Conservation (phyloP, 768 basidiomycete species). For the Tricholoma bakamatsutake region DNA sequence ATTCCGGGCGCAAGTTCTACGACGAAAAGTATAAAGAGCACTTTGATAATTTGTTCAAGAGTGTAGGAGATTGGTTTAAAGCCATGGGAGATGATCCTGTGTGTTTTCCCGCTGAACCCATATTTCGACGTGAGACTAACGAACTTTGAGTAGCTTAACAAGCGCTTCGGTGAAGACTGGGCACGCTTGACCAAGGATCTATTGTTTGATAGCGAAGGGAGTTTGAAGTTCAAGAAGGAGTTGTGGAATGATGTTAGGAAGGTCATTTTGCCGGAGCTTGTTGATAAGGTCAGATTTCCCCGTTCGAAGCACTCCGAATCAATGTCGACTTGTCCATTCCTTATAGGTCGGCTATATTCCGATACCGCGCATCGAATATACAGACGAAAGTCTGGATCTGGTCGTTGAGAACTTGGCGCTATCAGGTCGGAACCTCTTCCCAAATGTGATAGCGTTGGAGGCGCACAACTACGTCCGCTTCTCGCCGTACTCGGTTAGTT, state of each 20-base stretch:
- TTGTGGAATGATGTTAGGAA: constrained; percentile 85
- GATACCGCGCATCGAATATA: constrained; percentile 93
- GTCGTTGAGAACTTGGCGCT: constrained; percentile 92
- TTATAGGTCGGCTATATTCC: constrained; percentile 70
- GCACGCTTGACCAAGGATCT: constrained; percentile 75
- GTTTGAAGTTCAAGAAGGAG: constrained; percentile 80
- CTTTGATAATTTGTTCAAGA: constrained; percentile 75
- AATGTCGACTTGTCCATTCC: background rate
- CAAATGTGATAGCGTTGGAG: constrained; percentile 68
- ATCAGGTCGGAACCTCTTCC: constrained; percentile 85
- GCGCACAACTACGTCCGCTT: constrained; percentile 82
- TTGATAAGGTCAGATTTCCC: constrained; percentile 52
- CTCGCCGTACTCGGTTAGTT: constrained; percentile 56
- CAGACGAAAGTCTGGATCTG: constrained; percentile 78
- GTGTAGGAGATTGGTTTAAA: constrained; percentile 72
- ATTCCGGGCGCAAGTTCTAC: constrained; percentile 75
- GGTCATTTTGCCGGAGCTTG: constrained; percentile 74
- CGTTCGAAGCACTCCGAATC: background rate
- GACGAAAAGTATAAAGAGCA: constrained; percentile 59
- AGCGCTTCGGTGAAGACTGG: constrained; percentile 79
- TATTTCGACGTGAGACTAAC: background rate
- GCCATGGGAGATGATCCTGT: constrained; percentile 80
- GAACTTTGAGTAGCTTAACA: constrained; percentile 43
- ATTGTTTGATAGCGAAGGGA: constrained; percentile 77
- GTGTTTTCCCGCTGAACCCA: constrained; percentile 8